A percentile compares a stretch with the other conserved stretches of the same genome.
These are phyloP conservation scores for Trichoderma asperellum DNA, from an alignment of 2,329 filamentous ascomycete species.

Conservation along the genomic window DNA sequence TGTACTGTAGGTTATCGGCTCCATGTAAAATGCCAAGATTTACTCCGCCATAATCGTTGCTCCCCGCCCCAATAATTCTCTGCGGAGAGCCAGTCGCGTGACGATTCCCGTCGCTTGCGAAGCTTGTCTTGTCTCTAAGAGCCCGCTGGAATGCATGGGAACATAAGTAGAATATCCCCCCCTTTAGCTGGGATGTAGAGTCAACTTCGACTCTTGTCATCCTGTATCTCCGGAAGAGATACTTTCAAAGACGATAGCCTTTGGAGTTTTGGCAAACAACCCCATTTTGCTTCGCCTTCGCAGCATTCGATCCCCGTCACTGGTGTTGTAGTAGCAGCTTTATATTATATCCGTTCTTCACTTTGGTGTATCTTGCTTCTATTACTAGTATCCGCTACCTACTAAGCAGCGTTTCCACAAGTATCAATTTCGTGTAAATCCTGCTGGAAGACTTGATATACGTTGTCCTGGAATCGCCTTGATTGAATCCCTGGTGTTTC, in stretches of 20 bases:
- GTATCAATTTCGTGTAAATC: neutral
- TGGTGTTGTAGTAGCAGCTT: no score
- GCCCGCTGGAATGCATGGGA: neutral
- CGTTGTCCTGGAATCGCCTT: neutral
- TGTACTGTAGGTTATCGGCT: neutral
- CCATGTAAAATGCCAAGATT: conserved; percentile 15
- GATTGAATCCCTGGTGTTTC: neutral
- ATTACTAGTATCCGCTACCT: neutral
- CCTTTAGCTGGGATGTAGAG: neutral
- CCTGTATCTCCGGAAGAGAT: neutral
- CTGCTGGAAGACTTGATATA: neutral
- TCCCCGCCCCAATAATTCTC: conserved; percentile 16
- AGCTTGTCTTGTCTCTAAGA: neutral
- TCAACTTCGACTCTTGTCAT: neutral
- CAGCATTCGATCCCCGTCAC: neutral
- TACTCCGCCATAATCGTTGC: conserved; percentile 14
- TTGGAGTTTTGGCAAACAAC: neutral
- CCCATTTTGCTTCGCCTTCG: neutral
- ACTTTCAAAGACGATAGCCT: neutral
- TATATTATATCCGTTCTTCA: neutral
- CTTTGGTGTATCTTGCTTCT: neutral
- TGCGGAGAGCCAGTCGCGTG: conserved; percentile 22
- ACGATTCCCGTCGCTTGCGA: neutral
- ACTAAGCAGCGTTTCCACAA: neutral
- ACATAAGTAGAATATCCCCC: conserved; percentile 6